Conservation (phyloP, 805 yeast species). For the Blastobotrys mokoenaii region DNA sequence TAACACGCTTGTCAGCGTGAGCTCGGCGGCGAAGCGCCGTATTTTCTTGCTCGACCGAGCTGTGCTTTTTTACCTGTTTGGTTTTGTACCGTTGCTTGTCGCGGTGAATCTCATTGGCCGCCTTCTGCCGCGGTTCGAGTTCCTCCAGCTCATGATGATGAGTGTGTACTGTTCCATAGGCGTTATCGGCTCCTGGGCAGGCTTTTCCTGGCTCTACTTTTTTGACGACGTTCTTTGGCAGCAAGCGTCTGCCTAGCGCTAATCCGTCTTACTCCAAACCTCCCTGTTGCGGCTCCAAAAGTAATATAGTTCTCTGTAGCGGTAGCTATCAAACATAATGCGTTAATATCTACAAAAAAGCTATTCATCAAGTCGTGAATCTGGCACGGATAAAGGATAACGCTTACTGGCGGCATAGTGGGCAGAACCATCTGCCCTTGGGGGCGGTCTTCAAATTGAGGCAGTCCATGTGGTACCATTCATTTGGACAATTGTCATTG, state of each 20-base stretch:
- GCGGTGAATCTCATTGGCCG: slow-evolving; percentile 48
- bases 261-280: background rate
- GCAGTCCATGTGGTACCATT: slow-evolving; percentile 93
- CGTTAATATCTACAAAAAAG: too few relatives aligned
- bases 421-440: slow-evolving; percentile 70
- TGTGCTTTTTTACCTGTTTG: slow-evolving; percentile 55
- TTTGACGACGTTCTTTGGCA: slow-evolving; percentile 48
- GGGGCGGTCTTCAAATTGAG: slow-evolving; percentile 75
- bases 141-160: slow-evolving; percentile 68
- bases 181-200: slow-evolving; percentile 77
- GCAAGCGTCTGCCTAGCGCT: too few relatives aligned
- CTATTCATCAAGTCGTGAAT: too few relatives aligned
- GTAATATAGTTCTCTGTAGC: too few relatives aligned
- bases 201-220: slow-evolving; percentile 81
- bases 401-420: slow-evolving; percentile 35
- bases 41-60: slow-evolving; percentile 63
- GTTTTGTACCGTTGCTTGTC: slow-evolving; percentile 57
- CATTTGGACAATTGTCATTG: slow-evolving; percentile 62
- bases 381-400: background rate
- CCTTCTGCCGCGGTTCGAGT: slow-evolving; percentile 53
- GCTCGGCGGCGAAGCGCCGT: slow-evolving; percentile 18
- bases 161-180: slow-evolving; percentile 87
- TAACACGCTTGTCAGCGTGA: slow-evolving; percentile 38
- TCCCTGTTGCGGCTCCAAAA: background rate
- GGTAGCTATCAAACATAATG: too few relatives aligned